Evolutionary conservation across 345 rosid species (phyloP).

Genomic region (Boechera stricta): DNA sequence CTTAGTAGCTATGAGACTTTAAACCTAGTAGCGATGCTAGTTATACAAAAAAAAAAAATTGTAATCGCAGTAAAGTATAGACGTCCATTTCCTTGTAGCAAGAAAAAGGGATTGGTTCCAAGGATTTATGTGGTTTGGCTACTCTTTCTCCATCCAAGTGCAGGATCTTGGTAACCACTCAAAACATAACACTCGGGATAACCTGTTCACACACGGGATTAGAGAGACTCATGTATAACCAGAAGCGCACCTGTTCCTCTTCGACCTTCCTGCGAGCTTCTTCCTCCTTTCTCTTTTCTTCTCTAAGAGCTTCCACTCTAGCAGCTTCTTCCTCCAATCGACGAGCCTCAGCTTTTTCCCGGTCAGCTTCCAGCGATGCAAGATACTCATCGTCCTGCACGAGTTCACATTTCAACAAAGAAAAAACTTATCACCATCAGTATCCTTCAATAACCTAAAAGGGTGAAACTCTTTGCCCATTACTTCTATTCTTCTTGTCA

Average conservation of each 20-base stretch:
- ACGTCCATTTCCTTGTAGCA: not conserved
- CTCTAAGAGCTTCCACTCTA: constrained; percentile 17
- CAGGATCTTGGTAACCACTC: not conserved
- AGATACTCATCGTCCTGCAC: constrained; percentile 17
- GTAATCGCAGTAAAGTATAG: not conserved
- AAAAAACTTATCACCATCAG: not conserved
- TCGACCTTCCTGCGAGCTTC: constrained; percentile 13
- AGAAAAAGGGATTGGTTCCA: not conserved
- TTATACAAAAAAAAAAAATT: too few species aligned
- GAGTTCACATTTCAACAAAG: not conserved
- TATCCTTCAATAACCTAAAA: not conserved
- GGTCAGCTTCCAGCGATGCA: constrained; percentile 17
- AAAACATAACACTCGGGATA: not conserved
- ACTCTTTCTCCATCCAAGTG: not conserved
- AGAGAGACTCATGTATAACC: constrained; percentile 4
- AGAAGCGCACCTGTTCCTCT: constrained; percentile 18
- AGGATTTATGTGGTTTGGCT: not conserved
- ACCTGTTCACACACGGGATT: not conserved
- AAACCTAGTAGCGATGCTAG: not conserved
- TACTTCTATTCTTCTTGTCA: not conserved
- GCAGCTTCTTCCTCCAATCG: constrained; percentile 19
- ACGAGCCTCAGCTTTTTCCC: constrained; percentile 17
- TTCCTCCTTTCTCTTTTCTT: constrained; percentile 19
- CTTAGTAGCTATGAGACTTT: not conserved
- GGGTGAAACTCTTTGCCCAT: not conserved